These are phyloP conservation scores for Spirogloea muscicola DNA, from an alignment of 139 green algal genomes.

Conservation along the genomic window DNA sequence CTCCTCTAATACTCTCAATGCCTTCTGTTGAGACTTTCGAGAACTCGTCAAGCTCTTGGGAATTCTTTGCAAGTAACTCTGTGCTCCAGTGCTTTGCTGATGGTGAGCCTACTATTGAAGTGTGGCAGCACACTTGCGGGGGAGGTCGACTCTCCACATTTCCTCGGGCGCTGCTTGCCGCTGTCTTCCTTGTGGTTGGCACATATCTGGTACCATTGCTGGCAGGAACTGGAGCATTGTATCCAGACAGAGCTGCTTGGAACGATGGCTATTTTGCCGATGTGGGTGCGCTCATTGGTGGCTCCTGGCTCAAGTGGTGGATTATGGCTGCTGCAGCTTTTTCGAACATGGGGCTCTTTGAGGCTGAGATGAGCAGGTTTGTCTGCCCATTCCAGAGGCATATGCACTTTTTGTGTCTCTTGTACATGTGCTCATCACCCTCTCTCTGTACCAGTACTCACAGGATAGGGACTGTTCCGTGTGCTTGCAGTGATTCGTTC, in stretches of 20 bases:
- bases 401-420: not conserved
- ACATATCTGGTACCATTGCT: constrained; percentile 71
- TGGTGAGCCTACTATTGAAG: too few relatives aligned
- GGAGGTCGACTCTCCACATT: constrained; percentile 77
- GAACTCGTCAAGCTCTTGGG: not conserved
- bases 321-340: constrained; percentile 75
- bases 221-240: constrained; percentile 66
- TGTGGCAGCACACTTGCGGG: constrained; percentile 75
- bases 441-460: too few relatives aligned
- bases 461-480: too few relatives aligned
- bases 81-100: too few relatives aligned
- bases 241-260: constrained; percentile 58
- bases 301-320: constrained; percentile 76
- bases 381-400: not conserved
- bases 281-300: constrained; percentile 61
- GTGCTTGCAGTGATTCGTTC: constrained; percentile 76
- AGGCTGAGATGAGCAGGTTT: constrained; percentile 86
- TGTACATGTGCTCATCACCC: too few relatives aligned
- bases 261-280: constrained; percentile 74
- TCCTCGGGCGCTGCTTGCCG: constrained; percentile 70
- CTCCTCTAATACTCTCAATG: not conserved
- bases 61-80: too few relatives aligned
- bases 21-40: not conserved
- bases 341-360: constrained; percentile 87
- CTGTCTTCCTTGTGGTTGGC: constrained; percentile 67